Base-by-base conservation (phyloP, 2,329 filamentous ascomycete genomes). In the Ophiostoma australiae region DNA sequence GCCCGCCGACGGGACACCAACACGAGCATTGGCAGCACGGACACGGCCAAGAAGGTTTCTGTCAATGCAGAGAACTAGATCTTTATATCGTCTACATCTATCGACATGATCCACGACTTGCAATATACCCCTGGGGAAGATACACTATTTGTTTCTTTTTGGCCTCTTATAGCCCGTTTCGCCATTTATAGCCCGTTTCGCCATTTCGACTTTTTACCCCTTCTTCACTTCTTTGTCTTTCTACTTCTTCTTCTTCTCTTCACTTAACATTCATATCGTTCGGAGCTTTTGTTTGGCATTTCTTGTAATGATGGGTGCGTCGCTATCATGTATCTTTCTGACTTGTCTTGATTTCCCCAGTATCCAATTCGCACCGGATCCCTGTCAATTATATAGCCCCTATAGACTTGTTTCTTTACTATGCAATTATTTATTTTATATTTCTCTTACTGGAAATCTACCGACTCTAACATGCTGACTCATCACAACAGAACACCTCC, bases 41-140 rank as follows among this genome's bases (percentile, higher is more conserved):
- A 89, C 75, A 90, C 87, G 63, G 87, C 87, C 55, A 89, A 88
- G 79, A 88, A 87, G 77, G 77, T 87, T 17, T 48, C 73, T 4
- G 44, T 74, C n/a, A 52, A 71, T 67, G n/a, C 65, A 8, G 68
- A 69, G 35, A 67, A 69, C 17, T 69, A 44, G 20, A 27, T 7
- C n/a, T 39, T 23, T 41, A 41, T 35, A 41, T 41, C 31, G 52
- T 58, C 23, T 27, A 58, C 11, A 58, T 23, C 44, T 48, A 48
- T 48, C 20, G 44, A 58, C 52, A 58, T 27, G 52, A 58, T 13
- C 15, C n/a, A 13, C 17, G 52, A 58, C 52, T 27, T 58, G 52
- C 52, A 58, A 58, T 65, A 35, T 67, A 67, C 65, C 65, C 65
- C 37, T 27, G 35, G 23, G 65, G 37, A 67, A 67, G 41, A 61